These are phyloP conservation scores for Adansonia madagascariensis DNA, from an alignment of 441 rosid species.

Conservation along the genomic window DNA sequence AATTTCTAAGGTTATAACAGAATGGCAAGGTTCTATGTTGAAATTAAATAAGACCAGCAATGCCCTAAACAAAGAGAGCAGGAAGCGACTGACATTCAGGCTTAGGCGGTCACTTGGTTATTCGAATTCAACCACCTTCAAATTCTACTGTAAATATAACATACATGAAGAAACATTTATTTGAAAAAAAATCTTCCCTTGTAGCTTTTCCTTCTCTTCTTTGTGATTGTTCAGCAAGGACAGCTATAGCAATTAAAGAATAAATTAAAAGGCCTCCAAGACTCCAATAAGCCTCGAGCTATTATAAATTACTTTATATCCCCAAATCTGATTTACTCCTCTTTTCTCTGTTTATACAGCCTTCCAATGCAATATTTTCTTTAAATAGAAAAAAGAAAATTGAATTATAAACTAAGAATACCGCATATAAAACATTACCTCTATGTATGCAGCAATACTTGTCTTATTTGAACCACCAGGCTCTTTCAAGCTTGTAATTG, in stretches of 20 bases:
- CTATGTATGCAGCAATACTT: conserved; percentile 76
- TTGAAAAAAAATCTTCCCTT: no score
- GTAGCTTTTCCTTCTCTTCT: no score
- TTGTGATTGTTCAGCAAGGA: neutral
- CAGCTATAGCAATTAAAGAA: neutral
- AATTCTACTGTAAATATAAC: neutral
- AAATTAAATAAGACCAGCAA: neutral
- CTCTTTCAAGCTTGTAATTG: conserved; percentile 79
- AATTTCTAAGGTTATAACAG: neutral
- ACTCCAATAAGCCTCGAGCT: no score
- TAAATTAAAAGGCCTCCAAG: neutral
- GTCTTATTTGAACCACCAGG: conserved; percentile 89
- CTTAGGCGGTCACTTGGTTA: neutral
- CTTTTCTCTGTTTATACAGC: conserved; percentile 8
- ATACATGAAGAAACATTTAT: neutral
- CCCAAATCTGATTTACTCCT: neutral
- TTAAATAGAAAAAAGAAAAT: conserved; percentile 2
- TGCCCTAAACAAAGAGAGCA: neutral
- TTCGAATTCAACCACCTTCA: neutral
- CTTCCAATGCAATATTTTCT: neutral
- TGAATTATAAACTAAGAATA: conserved; percentile 9
- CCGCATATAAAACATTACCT: conserved; percentile 49
- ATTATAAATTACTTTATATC: no score
- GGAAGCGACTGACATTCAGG: neutral
- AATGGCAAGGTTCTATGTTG: neutral